Base-by-base conservation (phyloP, 176 grass and related monocot genomes). In the Dendrocalamus sinicus region DNA sequence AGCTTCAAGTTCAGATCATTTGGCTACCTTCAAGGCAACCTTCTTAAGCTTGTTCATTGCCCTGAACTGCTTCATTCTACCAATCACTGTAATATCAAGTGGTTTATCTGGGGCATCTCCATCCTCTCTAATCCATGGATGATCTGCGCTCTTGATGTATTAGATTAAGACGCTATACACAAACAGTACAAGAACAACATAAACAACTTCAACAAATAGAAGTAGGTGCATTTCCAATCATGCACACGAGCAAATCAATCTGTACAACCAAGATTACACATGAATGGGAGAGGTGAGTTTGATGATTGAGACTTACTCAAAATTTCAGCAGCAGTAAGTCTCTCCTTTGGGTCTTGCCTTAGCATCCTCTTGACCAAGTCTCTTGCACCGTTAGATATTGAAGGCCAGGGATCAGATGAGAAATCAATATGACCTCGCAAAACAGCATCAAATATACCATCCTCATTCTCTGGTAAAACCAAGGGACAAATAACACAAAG, bases 31-130 rank as follows among this genome's bases (percentile, higher is more conserved):
- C 82, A 98, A 86, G 64, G 95, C 95, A 64, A 95, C 88, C 81
- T 98, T 98, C 84, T 98, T 98, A 64, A 98, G 95, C 73, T 98
- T 98, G 87, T 98, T 98, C 95, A 98, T 98, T 30, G 95, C 95
- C 73, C 93, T 93, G 79, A 98, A 98, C 75, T 98, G 95, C 69
- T 98, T 98, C 93, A 98, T 98, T 92, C 95, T 95, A 72, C 74
- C 79, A 28, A 98, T 78, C 51, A 98, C 95, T 41, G 95, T 89
- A 80, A 89, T 91, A 76, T 98, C 95, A 77, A 98, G 87, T 55
- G 95, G 93, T 67, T 92, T 95, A 74, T 98, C 93, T 61, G 95
- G 83, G 53, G 95, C 95, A 60, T 94, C 94, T 70, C 95, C 95
- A 86, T 98, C 95, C 85, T 93, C 93, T 84, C 87, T 87, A 57